Evolutionary conservation across 2,329 filamentous ascomycete species (phyloP).

Genomic region (Talaromyces sp.): DNA sequence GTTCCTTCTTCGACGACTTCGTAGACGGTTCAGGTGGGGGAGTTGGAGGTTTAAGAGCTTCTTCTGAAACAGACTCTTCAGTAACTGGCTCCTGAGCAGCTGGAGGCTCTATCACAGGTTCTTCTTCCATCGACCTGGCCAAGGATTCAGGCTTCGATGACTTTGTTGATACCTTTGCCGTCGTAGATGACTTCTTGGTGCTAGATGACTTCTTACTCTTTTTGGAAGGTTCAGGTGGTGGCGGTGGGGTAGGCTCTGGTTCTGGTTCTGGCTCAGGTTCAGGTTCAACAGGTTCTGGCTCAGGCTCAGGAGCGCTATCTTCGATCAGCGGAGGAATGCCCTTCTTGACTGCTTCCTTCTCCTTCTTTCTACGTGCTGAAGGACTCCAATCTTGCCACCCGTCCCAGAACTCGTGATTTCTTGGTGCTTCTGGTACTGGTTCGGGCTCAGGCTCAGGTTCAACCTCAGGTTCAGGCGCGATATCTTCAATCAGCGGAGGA

Average conservation of each 20-base stretch:
- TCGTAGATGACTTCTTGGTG: slow-evolving; percentile 26
- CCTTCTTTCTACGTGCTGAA: slow-evolving; percentile 6
- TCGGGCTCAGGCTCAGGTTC: slow-evolving; percentile 29
- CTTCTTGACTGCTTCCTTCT: slow-evolving; percentile 15
- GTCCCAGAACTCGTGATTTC: slow-evolving; percentile 16
- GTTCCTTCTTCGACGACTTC: slow-evolving; percentile 68
- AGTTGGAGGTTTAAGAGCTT: slow-evolving; percentile 37
- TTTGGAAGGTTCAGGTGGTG: slow-evolving; percentile 30
- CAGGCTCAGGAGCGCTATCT: background rate
- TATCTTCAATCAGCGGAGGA: slow-evolving; percentile 6
- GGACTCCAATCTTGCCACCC: background rate
- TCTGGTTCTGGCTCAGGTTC: slow-evolving; percentile 26
- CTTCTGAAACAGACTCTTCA: slow-evolving; percentile 25
- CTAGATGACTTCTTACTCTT: slow-evolving; percentile 31
- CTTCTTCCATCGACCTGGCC: slow-evolving; percentile 24
- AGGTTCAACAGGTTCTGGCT: slow-evolving; percentile 1
- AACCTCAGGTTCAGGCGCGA: slow-evolving; percentile 21
- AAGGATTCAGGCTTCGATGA: slow-evolving; percentile 22
- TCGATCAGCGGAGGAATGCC: slow-evolving; percentile 14
- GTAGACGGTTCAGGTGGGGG: slow-evolving; percentile 57
- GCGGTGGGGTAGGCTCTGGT: background rate
- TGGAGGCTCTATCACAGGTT: slow-evolving; percentile 20
- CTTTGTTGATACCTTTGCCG: slow-evolving; percentile 25
- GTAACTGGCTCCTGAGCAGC: slow-evolving; percentile 22
- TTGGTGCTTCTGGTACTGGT: slow-evolving; percentile 24